A percentile compares a stretch with the other conserved stretches of the same genome.
Evolutionary conservation across 2,329 filamentous ascomycete genomes (phyloP).

Genomic region (Neophaeococcomyces aloes): DNA sequence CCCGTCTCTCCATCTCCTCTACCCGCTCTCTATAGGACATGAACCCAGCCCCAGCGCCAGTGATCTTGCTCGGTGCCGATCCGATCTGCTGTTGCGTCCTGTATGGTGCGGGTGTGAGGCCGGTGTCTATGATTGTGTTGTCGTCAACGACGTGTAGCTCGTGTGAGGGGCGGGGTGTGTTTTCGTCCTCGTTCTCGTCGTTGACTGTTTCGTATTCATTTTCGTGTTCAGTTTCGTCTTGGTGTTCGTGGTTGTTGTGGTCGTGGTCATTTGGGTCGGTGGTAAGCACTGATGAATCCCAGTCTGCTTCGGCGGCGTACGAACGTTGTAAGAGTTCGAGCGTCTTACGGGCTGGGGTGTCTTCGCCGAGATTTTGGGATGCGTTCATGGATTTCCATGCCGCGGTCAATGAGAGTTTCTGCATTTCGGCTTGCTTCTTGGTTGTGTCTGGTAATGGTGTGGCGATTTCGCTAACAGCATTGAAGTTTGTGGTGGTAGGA

Average conservation of each 20-base stretch:
- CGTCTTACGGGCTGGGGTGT: slow-evolving; percentile 3
- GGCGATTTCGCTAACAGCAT: neutral
- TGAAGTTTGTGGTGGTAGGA: slow-evolving; percentile 2
- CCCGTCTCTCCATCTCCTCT: slow-evolving; percentile 8
- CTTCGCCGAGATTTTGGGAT: slow-evolving; percentile 5
- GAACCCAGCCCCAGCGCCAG: neutral
- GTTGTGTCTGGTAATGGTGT: slow-evolving; percentile 2
- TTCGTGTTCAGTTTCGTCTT: slow-evolving; percentile 1
- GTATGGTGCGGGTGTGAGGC: slow-evolving; percentile 7
- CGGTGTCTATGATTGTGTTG: slow-evolving; percentile 1
- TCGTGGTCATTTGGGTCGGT: neutral
- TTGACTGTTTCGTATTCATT: slow-evolving; percentile 11
- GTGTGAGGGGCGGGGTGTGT: neutral
- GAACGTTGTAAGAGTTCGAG: slow-evolving; percentile 7
- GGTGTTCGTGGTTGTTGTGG: neutral
- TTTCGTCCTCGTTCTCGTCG: slow-evolving; percentile 9
- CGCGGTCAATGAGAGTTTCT: slow-evolving; percentile 4
- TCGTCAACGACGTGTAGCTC: neutral
- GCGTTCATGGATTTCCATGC: slow-evolving; percentile 9
- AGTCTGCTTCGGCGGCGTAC: neutral
- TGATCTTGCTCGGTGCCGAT: slow-evolving; percentile 1
- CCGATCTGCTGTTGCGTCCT: neutral
- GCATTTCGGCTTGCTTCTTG: neutral
- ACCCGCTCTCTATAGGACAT: slow-evolving; percentile 7
- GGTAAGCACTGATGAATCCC: neutral